A percentile compares a stretch with the other conserved stretches of the same genome.
Evolutionary conservation across 23 red algal species (phyloP).

Genomic region (Pyropia yezoensis): DNA sequence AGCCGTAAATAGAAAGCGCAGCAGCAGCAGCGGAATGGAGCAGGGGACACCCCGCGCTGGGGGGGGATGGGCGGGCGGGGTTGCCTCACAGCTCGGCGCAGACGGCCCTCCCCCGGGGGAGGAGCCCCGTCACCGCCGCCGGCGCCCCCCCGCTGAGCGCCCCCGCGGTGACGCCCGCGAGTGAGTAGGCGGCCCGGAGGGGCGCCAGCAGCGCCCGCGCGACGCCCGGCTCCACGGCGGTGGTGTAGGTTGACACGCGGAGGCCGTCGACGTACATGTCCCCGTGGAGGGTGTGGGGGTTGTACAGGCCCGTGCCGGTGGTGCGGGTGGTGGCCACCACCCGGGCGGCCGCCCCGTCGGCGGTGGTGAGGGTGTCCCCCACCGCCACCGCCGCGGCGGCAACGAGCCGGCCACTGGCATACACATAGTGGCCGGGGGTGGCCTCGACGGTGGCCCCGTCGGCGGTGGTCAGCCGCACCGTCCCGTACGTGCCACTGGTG

Average conservation of each 20-base stretch:
- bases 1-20: no score
- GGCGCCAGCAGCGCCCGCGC: slow-evolving; percentile 23
- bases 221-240: slow-evolving; percentile 8
- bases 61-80: no score
- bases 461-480: not conserved
- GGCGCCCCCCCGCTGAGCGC: no score
- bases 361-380: slow-evolving; percentile 9
- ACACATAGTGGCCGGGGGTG: slow-evolving; percentile 14
- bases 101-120: no score
- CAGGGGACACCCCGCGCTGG: no score
- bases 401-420: slow-evolving; percentile 2
- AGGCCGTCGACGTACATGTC: slow-evolving; percentile 29
- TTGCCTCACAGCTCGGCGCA: no score
- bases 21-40: no score
- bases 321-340: not conserved
- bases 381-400: not conserved
- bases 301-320: slow-evolving; percentile 18
- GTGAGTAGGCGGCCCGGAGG: not conserved
- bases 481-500: not conserved
- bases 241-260: slow-evolving; percentile 12
- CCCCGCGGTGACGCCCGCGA: no score
- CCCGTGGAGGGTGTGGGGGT: slow-evolving; percentile 35
- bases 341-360: not conserved
- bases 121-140: no score
- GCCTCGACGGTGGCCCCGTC: not conserved